Conservation (phyloP, 192 early-diverging fungal species). For the Backusella australiensis region DNA sequence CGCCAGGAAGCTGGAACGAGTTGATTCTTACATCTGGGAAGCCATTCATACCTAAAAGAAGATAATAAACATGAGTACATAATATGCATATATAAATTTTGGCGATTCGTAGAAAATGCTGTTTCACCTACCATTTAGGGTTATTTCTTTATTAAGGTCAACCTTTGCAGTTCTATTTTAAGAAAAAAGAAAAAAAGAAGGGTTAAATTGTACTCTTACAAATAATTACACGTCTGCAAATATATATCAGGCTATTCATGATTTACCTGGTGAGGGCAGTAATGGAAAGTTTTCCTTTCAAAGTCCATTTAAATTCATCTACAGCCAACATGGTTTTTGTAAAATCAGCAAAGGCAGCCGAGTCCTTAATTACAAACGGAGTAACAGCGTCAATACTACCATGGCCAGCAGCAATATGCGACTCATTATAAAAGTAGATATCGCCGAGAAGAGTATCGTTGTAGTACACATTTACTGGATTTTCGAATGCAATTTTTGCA, state of each 20-base stretch:
- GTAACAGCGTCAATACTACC: conserved; percentile 31
- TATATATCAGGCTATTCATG: not conserved
- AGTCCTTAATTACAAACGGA: conserved; percentile 40
- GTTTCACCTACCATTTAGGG: conserved; percentile 33
- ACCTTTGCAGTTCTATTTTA: conserved; percentile 33
- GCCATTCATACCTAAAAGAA: conserved; percentile 33
- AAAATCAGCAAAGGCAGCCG: conserved; percentile 41
- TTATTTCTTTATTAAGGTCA: conserved; percentile 42
- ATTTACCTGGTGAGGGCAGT: conserved; percentile 27
- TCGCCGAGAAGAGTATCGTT: conserved; percentile 39
- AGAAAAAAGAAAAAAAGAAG: not conserved
- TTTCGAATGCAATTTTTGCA: conserved; percentile 45
- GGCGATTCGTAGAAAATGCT: not conserved
- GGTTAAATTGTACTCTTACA: conserved; percentile 23
- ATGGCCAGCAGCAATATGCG: conserved; percentile 45
- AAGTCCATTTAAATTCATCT: conserved; percentile 31
- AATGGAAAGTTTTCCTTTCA: conserved; percentile 28
- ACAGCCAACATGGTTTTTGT: conserved; percentile 45
- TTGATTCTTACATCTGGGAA: conserved; percentile 51
- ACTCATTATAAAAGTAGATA: conserved; percentile 31
- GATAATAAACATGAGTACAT: not conserved
- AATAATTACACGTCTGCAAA: not conserved
- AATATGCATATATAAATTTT: not conserved
- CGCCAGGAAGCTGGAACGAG: too few relatives aligned
- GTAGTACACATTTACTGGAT: conserved; percentile 43